Percentiles rank a stretch among this genome's conserved stretches.
These are phyloP conservation scores for Avena eriantha DNA, from an alignment of 176 grass and related monocot species.

Conservation along the genomic window DNA sequence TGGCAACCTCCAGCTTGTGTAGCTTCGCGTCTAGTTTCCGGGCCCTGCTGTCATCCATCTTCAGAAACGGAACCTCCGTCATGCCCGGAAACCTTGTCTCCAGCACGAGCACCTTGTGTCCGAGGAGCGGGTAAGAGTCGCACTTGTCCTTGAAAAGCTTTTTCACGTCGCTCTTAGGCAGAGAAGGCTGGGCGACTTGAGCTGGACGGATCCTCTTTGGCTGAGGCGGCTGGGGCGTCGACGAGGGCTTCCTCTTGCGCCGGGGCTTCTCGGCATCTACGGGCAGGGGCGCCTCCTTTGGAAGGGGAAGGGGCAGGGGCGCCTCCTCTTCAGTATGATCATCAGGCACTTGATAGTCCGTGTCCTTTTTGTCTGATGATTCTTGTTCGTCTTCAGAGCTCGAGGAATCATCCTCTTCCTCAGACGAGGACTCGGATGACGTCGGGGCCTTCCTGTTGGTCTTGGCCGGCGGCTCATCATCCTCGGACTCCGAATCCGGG, in stretches of 20 bases:
- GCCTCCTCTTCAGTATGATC: neutral
- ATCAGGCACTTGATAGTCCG: too few relatives aligned
- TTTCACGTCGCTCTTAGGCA: neutral
- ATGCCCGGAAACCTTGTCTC: neutral
- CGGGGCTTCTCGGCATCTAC: neutral
- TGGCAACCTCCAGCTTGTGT: neutral
- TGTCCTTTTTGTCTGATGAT: neutral
- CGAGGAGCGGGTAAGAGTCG: neutral
- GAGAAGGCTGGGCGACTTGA: neutral
- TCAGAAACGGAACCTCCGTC: constrained; percentile 17
- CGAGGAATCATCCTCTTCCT: neutral
- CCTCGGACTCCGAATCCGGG: neutral
- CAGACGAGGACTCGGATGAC: neutral
- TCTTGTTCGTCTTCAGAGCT: neutral
- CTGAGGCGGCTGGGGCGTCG: neutral
- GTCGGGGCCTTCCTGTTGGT: neutral
- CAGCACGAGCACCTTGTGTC: neutral
- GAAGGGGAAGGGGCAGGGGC: neutral
- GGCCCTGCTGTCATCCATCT: neutral
- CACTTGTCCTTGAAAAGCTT: constrained; percentile 23
- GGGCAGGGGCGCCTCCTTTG: too few relatives aligned
- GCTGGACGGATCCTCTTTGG: neutral
- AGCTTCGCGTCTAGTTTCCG: neutral
- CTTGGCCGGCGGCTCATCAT: neutral
- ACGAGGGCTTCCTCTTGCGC: neutral